Conservation (phyloP, 1,284 basidiomycete genomes). For the Coriolopsis trogii region DNA sequence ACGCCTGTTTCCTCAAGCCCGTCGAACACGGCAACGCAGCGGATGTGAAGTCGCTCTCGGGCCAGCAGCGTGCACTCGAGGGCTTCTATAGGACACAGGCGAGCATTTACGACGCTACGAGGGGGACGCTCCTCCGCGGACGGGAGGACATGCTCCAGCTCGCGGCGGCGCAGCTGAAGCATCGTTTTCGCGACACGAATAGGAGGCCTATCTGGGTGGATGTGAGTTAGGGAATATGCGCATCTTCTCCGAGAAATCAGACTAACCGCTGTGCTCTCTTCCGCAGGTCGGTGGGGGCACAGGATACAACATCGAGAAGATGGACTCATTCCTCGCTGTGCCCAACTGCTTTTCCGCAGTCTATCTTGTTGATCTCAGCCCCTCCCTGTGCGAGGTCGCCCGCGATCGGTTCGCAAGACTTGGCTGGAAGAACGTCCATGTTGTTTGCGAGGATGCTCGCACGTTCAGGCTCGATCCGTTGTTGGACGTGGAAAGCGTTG, state of each 20-base stretch:
- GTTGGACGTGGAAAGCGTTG: neutral
- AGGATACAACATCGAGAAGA: conserved; percentile 27
- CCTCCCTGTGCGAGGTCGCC: conserved; percentile 23
- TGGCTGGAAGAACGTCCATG: conserved; percentile 25
- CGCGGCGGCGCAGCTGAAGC: conserved; percentile 22
- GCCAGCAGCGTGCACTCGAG: conserved; percentile 25
- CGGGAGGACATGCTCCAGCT: conserved; percentile 27
- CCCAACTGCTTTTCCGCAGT: conserved; percentile 23
- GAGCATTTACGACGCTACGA: conserved; percentile 23
- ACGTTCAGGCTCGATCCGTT: conserved; percentile 17
- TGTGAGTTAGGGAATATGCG: conserved; percentile 8
- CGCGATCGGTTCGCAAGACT: conserved; percentile 19
- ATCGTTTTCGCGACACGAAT: conserved; percentile 8
- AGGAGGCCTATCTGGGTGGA: conserved; percentile 25
- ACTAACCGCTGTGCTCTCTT: neutral
- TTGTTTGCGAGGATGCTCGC: conserved; percentile 25
- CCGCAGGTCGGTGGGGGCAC: conserved; percentile 24
- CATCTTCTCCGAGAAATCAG: neutral
- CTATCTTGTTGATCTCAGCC: conserved; percentile 26
- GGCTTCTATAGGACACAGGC: conserved; percentile 27
- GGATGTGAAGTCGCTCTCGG: conserved; percentile 14
- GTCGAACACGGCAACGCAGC: conserved; percentile 15
- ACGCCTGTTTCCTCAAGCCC: conserved; percentile 27
- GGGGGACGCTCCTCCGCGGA: conserved; percentile 19
- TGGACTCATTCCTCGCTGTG: conserved; percentile 22